Evolutionary conservation across 2,329 filamentous ascomycete genomes (phyloP).

Genomic region (Canariomyces notabilis): DNA sequence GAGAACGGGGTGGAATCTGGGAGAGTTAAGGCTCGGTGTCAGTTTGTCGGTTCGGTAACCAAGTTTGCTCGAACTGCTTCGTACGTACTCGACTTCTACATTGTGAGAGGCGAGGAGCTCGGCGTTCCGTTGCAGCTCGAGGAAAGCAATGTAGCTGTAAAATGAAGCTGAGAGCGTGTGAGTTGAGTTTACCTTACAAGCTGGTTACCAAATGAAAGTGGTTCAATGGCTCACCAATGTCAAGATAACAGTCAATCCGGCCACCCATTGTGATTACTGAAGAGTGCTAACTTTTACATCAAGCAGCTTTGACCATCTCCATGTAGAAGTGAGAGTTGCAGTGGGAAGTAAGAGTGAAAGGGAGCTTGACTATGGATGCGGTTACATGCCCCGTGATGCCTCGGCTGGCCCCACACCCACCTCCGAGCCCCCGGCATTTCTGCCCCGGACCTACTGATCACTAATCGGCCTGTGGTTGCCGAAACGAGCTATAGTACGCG

Average conservation of each 20-base stretch:
- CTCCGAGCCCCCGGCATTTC: neutral
- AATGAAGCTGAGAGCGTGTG: slow-evolving; percentile 51
- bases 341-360: neutral
- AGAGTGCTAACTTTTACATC: neutral
- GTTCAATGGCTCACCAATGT: slow-evolving; percentile 12
- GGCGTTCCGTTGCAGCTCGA: slow-evolving; percentile 54
- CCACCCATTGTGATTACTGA: slow-evolving; percentile 44
- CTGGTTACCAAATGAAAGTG: no score
- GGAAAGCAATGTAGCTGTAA: slow-evolving; percentile 53
- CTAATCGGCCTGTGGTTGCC: neutral
- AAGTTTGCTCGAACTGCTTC: no score
- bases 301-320: no score
- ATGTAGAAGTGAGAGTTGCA: neutral
- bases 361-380: neutral
- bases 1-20: slow-evolving; percentile 66
- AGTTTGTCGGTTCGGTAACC: no score
- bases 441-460: neutral
- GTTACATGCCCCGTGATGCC: neutral
- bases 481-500: neutral
- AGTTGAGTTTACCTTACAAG: neutral
- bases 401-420: neutral
- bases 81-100: slow-evolving; percentile 60
- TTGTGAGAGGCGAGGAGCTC: slow-evolving; percentile 50
- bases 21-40: no score
- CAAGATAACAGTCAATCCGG: slow-evolving; percentile 50